Conservation (phyloP, 1,284 basidiomycete genomes). For the Microbotryum silenes-acaulis region DNA sequence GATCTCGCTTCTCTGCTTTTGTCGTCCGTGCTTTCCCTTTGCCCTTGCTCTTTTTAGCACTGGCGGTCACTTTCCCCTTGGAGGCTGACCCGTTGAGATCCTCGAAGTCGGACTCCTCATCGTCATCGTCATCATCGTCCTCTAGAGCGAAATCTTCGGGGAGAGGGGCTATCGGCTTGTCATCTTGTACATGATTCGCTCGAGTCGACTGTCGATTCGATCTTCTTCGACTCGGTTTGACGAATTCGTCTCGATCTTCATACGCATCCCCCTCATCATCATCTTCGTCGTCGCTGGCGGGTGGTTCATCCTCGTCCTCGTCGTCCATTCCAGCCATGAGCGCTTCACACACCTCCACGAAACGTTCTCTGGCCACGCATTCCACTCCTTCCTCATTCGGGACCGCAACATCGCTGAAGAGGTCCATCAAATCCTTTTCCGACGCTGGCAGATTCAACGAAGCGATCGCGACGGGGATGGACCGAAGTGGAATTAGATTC, state of each 20-base stretch:
- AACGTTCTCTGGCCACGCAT: conserved; percentile 23
- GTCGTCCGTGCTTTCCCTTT: background rate
- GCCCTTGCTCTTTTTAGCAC: conserved; percentile 2
- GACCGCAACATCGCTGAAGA: conserved; percentile 28
- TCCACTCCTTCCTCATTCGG: conserved; percentile 15
- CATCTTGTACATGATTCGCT: background rate
- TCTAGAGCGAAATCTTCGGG: background rate
- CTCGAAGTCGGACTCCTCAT: background rate
- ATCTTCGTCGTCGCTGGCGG: background rate
- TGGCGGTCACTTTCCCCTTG: background rate
- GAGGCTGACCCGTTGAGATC: background rate
- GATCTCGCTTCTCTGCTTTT: background rate
- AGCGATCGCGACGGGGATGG: conserved; percentile 6
- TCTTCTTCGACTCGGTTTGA: background rate
- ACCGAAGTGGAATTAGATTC: conserved; percentile 17
- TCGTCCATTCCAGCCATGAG: conserved; percentile 6
- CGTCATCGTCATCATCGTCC: conserved; percentile 1
- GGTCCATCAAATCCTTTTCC: conserved; percentile 10
- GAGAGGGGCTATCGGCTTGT: background rate
- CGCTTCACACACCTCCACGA: conserved; percentile 19
- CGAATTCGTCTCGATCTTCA: background rate
- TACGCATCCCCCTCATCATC: background rate
- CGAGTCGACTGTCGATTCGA: background rate
- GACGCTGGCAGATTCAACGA: background rate
- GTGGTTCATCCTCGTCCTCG: background rate